Evolutionary conservation across 192 early-diverging fungal genomes (phyloP).

Genomic region (Coemansia sp.): DNA sequence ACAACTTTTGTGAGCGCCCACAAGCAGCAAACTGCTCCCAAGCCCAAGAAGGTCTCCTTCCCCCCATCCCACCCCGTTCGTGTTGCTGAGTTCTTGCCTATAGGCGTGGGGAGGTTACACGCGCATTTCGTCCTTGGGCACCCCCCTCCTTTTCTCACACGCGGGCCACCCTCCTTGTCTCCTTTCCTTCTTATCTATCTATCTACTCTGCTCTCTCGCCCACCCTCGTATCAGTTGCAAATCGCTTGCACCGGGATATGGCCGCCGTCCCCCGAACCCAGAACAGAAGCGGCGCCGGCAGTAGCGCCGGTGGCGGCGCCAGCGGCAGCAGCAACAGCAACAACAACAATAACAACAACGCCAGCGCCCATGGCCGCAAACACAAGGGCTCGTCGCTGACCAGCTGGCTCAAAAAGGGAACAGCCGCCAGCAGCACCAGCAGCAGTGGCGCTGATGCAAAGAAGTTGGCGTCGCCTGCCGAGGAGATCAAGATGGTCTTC

Average conservation of each 20-base stretch:
- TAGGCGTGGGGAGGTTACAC: too few species aligned
- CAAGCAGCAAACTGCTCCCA: too few species aligned
- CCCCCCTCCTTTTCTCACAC: neutral
- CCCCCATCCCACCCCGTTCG: too few species aligned
- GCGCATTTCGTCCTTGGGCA: too few species aligned
- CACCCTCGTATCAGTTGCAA: neutral
- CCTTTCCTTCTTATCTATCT: neutral
- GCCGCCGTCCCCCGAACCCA: too few species aligned
- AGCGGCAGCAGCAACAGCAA: too few species aligned
- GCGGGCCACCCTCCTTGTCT: neutral
- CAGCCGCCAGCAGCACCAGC: too few species aligned
- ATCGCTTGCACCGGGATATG: neutral
- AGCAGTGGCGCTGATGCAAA: slow-evolving; percentile 17
- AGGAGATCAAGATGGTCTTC: slow-evolving; percentile 48
- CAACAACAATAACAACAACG: neutral
- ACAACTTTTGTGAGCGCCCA: too few species aligned
- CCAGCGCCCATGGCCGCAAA: slow-evolving; percentile 16
- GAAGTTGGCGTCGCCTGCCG: slow-evolving; percentile 47
- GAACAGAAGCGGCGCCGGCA: too few species aligned
- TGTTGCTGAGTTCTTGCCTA: too few species aligned
- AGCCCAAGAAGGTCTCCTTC: too few species aligned
- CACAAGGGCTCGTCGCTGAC: slow-evolving; percentile 30
- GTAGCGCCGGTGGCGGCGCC: too few species aligned
- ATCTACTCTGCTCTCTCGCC: neutral
- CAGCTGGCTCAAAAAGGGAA: slow-evolving; percentile 45